Conservation (phyloP, 148 eudicot genomes). For the Selenicereus undatus region DNA sequence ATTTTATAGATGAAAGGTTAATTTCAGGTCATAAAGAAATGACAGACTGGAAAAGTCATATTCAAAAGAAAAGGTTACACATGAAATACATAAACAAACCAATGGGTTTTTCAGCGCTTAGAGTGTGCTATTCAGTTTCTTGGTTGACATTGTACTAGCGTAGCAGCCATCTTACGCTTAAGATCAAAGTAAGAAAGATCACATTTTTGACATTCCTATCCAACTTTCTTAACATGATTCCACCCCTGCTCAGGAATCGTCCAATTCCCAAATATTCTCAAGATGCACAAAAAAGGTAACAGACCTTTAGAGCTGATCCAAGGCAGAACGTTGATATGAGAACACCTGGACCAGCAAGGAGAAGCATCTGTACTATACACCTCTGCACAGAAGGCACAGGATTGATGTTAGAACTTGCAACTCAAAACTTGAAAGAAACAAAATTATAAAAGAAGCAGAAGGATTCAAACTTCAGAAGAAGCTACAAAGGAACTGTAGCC, state of each 20-base stretch:
- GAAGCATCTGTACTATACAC: conserved; percentile 81
- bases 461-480: background rate
- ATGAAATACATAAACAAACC: background rate
- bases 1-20: background rate
- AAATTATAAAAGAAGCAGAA: background rate
- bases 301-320: conserved; percentile 86
- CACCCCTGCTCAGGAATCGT: background rate
- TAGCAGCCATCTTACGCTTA: background rate
- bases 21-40: background rate
- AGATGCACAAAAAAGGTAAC: conserved; percentile 1
- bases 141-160: background rate
- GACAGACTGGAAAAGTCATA: background rate
- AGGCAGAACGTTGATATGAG: conserved; percentile 84
- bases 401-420: background rate
- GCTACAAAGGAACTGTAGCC: background rate
- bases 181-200: background rate
- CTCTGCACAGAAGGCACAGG: conserved; percentile 43
- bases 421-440: background rate
- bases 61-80: background rate
- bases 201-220: background rate
- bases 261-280: background rate
- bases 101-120: background rate
- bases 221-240: background rate
- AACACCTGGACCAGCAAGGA: conserved; percentile 98
- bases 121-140: background rate